phyloP scores from a whole-genome alignment of 2,329 filamentous ascomycete genomes.

The Atkinsonella hypoxylon region DNA sequence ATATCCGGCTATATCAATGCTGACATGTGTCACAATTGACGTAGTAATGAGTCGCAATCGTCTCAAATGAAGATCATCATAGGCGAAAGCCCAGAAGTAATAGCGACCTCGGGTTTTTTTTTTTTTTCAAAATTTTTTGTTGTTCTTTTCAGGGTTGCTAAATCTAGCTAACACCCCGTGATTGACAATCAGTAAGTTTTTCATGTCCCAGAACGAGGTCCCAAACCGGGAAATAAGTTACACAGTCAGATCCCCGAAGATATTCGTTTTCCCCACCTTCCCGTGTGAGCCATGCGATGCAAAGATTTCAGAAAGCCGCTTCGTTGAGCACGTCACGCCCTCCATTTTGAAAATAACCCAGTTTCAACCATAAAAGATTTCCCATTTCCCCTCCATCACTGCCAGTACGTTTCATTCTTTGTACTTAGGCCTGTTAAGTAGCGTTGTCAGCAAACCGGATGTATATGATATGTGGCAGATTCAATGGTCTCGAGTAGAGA shows the following conservation, averaged over 20 bases:
- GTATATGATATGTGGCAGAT: neutral
- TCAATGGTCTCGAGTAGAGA: neutral
- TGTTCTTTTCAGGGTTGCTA: slow-evolving; percentile 20
- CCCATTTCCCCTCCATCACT: slow-evolving; percentile 5
- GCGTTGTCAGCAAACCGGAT: neutral
- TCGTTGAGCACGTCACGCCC: slow-evolving; percentile 24
- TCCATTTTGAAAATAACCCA: slow-evolving; percentile 13
- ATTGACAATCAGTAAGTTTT: slow-evolving; percentile 15
- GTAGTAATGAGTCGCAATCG: no score
- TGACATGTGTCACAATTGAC: no score
- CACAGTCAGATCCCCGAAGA: slow-evolving; percentile 24
- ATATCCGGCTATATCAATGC: no score
- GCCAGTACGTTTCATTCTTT: slow-evolving; percentile 1
- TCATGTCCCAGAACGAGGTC: slow-evolving; percentile 21
- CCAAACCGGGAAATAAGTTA: slow-evolving; percentile 24
- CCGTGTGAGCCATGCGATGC: slow-evolving; percentile 26
- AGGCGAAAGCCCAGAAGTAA: slow-evolving; percentile 7
- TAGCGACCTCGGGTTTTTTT: slow-evolving; percentile 26
- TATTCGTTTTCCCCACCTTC: slow-evolving; percentile 9
- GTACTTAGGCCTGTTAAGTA: slow-evolving; percentile 8
- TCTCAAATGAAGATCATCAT: no score
- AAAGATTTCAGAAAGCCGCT: slow-evolving; percentile 17
- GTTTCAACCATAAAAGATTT: slow-evolving; percentile 3
- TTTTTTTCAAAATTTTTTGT: neutral
- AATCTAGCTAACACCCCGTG: slow-evolving; percentile 18